These are phyloP conservation scores for Rhizopogon vinicolor DNA, from an alignment of 768 basidiomycete species.

Conservation along the genomic window DNA sequence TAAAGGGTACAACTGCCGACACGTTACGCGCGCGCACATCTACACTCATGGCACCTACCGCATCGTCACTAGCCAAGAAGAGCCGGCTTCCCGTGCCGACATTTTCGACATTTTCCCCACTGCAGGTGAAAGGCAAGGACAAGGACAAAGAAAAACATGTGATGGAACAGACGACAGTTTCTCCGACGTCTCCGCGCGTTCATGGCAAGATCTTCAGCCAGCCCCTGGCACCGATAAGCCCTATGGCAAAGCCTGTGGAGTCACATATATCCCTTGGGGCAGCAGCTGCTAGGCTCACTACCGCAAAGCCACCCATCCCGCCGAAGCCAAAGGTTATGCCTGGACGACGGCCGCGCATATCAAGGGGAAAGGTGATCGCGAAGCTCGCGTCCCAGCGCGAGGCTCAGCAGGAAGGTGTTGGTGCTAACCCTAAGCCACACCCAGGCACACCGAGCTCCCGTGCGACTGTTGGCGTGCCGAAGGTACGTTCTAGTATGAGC, in stretches of 20 bases:
- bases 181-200: slow-evolving; percentile 20
- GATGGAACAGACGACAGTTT: slow-evolving; percentile 31
- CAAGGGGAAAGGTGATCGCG: slow-evolving; percentile 77
- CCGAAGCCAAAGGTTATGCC: slow-evolving; percentile 27
- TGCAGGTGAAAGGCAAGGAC: slow-evolving; percentile 12
- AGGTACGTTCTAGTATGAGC: slow-evolving; percentile 50
- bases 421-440: slow-evolving; percentile 4
- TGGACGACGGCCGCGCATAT: slow-evolving; percentile 70
- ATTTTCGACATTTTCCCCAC: slow-evolving; percentile 7
- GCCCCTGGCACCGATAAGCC: slow-evolving; percentile 26
- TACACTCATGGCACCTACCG: slow-evolving; percentile 68
- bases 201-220: slow-evolving; percentile 48
- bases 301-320: slow-evolving; percentile 13
- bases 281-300: slow-evolving; percentile 22
- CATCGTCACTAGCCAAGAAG: slow-evolving; percentile 68
- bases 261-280: slow-evolving; percentile 24
- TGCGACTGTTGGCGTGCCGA: slow-evolving; percentile 17
- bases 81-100: slow-evolving; percentile 20
- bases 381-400: slow-evolving; percentile 70
- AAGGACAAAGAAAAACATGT: slow-evolving; percentile 6
- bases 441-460: slow-evolving; percentile 10
- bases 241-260: slow-evolving; percentile 20
- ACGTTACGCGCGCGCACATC: slow-evolving; percentile 24
- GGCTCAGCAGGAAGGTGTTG: slow-evolving; percentile 22
- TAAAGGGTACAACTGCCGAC: slow-evolving; percentile 3